Evolutionary conservation across 176 grass and related monocot species (phyloP).

Genomic region (Thinopyrum elongatum): DNA sequence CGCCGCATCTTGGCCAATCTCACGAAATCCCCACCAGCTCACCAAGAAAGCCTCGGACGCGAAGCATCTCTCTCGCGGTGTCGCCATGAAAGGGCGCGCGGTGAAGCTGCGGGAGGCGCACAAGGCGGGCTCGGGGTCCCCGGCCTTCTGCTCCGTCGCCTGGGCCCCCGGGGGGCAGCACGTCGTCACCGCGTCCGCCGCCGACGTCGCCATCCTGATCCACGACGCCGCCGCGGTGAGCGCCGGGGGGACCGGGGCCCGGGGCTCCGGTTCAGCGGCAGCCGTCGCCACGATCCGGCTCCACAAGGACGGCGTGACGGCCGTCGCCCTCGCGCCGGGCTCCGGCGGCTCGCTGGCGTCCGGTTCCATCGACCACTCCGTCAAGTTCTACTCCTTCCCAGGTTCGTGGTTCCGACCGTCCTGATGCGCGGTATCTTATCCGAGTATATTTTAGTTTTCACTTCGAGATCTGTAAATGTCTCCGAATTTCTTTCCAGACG

Average conservation of each 20-base stretch:
- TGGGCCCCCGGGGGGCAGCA: slow-evolving; percentile 58
- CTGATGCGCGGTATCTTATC: background rate
- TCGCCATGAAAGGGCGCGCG: slow-evolving; percentile 62
- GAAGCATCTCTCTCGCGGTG: background rate
- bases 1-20: background rate
- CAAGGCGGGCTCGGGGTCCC: slow-evolving; percentile 44
- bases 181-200: slow-evolving; percentile 67
- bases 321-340: slow-evolving; percentile 64
- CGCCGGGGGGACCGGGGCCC: slow-evolving; percentile 5
- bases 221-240: slow-evolving; percentile 49
- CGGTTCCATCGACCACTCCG: slow-evolving; percentile 82
- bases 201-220: slow-evolving; percentile 60
- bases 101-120: slow-evolving; percentile 90
- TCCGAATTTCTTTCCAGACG: slow-evolving; percentile 40
- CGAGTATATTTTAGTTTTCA: background rate
- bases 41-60: background rate
- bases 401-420: slow-evolving; percentile 42
- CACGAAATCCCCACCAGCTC: background rate
- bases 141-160: slow-evolving; percentile 58
- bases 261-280: slow-evolving; percentile 14
- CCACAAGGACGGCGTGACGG: slow-evolving; percentile 86
- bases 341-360: slow-evolving; percentile 56
- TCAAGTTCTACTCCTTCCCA: slow-evolving; percentile 88
- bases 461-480: background rate
- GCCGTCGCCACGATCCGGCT: slow-evolving; percentile 43